These are phyloP conservation scores for Gymnopilus dilepis DNA, from an alignment of 768 basidiomycete genomes.

Conservation along the genomic window DNA sequence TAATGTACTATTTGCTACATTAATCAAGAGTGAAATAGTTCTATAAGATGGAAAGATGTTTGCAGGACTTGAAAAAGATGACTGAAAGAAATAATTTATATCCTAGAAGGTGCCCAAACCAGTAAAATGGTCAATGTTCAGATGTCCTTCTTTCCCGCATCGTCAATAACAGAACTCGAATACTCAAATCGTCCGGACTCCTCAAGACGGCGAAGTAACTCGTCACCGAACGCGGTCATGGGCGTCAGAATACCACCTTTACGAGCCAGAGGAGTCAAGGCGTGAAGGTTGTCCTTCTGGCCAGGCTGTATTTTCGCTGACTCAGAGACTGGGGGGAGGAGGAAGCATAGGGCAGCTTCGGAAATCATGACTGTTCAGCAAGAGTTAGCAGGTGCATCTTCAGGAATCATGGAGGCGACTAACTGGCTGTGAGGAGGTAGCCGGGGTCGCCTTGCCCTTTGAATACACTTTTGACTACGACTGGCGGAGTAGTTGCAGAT, in stretches of 20 bases:
- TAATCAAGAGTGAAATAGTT: no score
- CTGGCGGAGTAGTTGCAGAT: conserved; percentile 50
- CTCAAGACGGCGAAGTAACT: conserved; percentile 70
- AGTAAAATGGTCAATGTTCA: neutral
- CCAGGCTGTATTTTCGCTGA: conserved; percentile 19
- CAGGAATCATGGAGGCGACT: conserved; percentile 24
- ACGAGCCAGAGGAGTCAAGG: conserved; percentile 60
- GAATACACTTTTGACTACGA: conserved; percentile 65
- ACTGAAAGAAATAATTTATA: neutral
- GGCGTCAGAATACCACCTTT: conserved; percentile 86
- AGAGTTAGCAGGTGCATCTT: neutral
- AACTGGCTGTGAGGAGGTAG: conserved; percentile 63
- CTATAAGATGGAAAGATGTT: neutral
- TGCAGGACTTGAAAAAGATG: neutral
- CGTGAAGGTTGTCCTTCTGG: conserved; percentile 38
- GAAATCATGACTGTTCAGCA: conserved; percentile 64
- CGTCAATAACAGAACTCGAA: conserved; percentile 47
- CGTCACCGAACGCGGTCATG: conserved; percentile 80
- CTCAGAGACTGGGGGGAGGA: conserved; percentile 48
- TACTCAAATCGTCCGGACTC: conserved; percentile 62
- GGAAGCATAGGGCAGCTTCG: conserved; percentile 77
- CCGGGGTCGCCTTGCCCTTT: conserved; percentile 80
- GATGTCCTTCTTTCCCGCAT: conserved; percentile 15
- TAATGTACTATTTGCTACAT: no score
- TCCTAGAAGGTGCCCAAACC: neutral